These are phyloP conservation scores for Lepidium africanum DNA, from an alignment of 345 rosid genomes.

Conservation along the genomic window DNA sequence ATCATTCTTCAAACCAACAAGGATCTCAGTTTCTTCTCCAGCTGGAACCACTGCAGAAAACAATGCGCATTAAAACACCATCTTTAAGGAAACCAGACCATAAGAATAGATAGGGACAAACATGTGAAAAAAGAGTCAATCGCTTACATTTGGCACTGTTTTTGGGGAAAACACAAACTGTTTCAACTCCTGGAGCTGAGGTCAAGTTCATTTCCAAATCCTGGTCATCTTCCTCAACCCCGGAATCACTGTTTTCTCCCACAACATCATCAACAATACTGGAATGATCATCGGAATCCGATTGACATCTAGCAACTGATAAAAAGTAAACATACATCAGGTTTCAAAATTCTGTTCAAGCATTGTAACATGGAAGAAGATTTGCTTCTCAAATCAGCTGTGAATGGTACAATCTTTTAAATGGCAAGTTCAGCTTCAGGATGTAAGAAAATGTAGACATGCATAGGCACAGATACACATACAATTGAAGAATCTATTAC, in stretches of 20 bases:
- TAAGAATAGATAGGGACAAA: background rate
- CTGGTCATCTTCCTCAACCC: conserved; percentile 50
- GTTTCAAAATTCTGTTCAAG: background rate
- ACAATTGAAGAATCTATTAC: background rate
- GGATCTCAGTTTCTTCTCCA: conserved; percentile 82
- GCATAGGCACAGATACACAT: background rate
- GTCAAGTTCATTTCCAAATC: conserved; percentile 49
- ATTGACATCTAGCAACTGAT: conserved; percentile 72
- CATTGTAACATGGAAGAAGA: background rate
- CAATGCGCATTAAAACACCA: background rate
- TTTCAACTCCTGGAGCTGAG: conserved; percentile 69
- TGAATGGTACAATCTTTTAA: background rate
- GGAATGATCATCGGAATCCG: conserved; percentile 41
- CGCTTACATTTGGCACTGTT: conserved; percentile 62
- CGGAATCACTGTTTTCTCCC: conserved; percentile 35
- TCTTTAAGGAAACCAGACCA: background rate
- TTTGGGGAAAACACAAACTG: conserved; percentile 72
- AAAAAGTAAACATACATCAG: conserved; percentile 7
- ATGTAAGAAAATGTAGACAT: background rate
- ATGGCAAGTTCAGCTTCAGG: background rate
- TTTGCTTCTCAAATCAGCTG: background rate
- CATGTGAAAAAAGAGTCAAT: background rate
- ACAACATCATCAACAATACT: conserved; percentile 28
- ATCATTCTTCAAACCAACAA: conserved; percentile 79
- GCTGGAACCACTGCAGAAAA: conserved; percentile 63